Conservation (phyloP, 2,329 filamentous ascomycete genomes). For the Helotiales sp. region DNA sequence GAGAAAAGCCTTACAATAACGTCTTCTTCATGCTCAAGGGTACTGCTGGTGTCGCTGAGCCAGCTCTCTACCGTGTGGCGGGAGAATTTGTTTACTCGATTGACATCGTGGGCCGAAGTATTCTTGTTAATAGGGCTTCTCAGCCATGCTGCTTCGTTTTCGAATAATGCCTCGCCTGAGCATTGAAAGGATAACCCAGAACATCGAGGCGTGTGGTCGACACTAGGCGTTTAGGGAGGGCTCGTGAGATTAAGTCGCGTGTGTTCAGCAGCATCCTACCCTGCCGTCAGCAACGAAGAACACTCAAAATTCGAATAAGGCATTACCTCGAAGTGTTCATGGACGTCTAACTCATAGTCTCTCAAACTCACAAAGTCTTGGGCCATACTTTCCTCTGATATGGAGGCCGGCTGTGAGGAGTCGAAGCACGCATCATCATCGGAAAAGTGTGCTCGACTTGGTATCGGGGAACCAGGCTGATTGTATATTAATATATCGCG, state of each 20-base stretch:
- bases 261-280: not conserved
- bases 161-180: constrained; percentile 12
- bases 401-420: constrained; percentile 9
- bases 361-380: constrained; percentile 10
- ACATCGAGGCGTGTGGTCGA: constrained; percentile 3
- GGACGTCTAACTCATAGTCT: not conserved
- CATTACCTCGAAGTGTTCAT: not conserved
- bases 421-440: constrained; percentile 12
- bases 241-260: not conserved
- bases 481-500: constrained; percentile 29
- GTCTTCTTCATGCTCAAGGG: constrained; percentile 22
- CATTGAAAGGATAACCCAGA: constrained; percentile 33
- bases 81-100: not conserved
- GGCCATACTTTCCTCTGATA: constrained; percentile 15
- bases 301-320: not conserved
- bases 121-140: constrained; percentile 9
- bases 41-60: constrained; percentile 25
- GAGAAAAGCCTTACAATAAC: constrained; percentile 21
- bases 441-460: constrained; percentile 18
- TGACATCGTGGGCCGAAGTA: not conserved
- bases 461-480: constrained; percentile 22
- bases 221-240: not conserved
- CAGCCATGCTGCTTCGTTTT: constrained; percentile 23
- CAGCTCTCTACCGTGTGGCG: constrained; percentile 24
- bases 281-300: not conserved